phyloP scores from a whole-genome alignment of 2,329 filamentous ascomycete species.

The Phyllosticta citrichinensis region DNA sequence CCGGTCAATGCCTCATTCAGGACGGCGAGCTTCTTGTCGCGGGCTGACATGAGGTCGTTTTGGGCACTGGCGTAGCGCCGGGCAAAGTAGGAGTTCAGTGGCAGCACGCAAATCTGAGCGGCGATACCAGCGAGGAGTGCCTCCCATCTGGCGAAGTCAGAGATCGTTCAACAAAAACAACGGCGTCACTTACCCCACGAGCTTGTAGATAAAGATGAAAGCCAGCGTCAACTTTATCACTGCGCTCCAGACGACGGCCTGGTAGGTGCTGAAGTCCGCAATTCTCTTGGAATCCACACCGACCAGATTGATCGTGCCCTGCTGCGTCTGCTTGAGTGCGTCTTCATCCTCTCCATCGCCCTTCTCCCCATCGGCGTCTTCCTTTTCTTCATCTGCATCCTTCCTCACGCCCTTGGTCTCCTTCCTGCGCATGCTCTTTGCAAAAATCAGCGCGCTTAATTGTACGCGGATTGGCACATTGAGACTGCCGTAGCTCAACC shows the following conservation, averaged over 20 bases:
- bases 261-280: conserved; percentile 56
- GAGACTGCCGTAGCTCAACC: conserved; percentile 54
- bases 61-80: conserved; percentile 56
- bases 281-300: conserved; percentile 66
- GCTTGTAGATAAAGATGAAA: conserved; percentile 53
- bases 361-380: conserved; percentile 28
- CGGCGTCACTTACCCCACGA: conserved; percentile 44
- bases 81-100: conserved; percentile 58
- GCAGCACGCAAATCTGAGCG: conserved; percentile 54
- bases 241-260: conserved; percentile 54
- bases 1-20: conserved; percentile 69
- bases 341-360: conserved; percentile 36
- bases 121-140: conserved; percentile 56
- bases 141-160: conserved; percentile 39
- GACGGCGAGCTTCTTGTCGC: conserved; percentile 65
- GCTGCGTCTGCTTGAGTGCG: conserved; percentile 48
- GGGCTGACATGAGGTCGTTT: conserved; percentile 61
- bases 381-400: conserved; percentile 26
- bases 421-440: conserved; percentile 67
- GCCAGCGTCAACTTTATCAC: conserved; percentile 55
- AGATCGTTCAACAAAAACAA: neutral
- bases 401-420: conserved; percentile 57
- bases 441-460: conserved; percentile 62
- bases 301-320: conserved; percentile 67
- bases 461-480: conserved; percentile 59